Evolutionary conservation across 2,329 filamentous ascomycete genomes (phyloP), one percentile per base, ranked within the genome.

Genomic region (Penicillium sp.): DNA sequence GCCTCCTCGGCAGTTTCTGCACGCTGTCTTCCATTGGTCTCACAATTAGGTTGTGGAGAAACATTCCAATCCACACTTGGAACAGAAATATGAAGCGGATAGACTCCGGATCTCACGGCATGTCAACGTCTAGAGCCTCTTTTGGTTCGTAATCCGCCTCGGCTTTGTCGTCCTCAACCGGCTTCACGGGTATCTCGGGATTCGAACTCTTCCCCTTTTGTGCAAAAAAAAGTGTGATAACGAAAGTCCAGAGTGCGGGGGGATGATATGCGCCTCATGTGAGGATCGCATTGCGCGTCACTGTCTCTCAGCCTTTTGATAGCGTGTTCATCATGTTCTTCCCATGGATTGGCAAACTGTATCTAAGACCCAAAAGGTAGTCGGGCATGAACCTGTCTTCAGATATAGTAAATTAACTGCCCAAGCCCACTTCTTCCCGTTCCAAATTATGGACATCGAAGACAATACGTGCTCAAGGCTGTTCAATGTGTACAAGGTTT

Each of bases 1-100:
- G 29, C n/a, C 34, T n/a, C 11, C n/a, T 53, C 50, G 50, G 50
- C 38, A 48, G 48, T 52, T 29, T 36, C 34, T 36, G 34, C n/a
- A n/a, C 34, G 34, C 34, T 36, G 5, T 49, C 29, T 44, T 34
- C 43, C 32, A 45, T 14, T 45, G 32, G 31, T 11, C 31, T 45
- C 13, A 16, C 43, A 34, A 34, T 45, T 40, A 40, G n/a, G 16
- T 40, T 40, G 38, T 40, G 38, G 38, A 40, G 38, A 40, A 40
- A 40, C 38, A 40, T 40, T 40, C 38, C 38, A 40, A 40, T 40
- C 38, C 38, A 40, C 38, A 21, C 38, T 18, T 40, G 38, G 18
- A 21, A 44, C 6, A 44, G n/a, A 29, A 44, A 44, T n/a, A 29
- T 27, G 14, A 43, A 43, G 14, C 21, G 18, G 10, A 24, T 21